These are phyloP conservation scores for Quercus parvula DNA, from an alignment of 306 rosid species.

Conservation along the genomic window DNA sequence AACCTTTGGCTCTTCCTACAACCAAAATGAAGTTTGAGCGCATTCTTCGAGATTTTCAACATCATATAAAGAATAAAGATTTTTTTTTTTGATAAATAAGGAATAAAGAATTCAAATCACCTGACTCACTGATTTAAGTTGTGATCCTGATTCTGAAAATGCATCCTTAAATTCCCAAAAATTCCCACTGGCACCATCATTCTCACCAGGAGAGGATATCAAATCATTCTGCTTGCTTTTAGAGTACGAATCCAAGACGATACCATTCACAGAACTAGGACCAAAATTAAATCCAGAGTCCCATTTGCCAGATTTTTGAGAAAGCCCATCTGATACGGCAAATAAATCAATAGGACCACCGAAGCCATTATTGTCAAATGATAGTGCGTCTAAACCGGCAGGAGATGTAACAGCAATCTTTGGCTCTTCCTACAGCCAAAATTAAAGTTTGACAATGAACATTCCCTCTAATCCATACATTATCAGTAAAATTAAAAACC, in stretches of 20 bases:
- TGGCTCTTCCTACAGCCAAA: conserved; percentile 46
- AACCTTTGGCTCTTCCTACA: conserved; percentile 31
- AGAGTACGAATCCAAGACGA: conserved; percentile 29
- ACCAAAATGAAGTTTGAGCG: neutral
- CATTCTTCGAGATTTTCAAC: conserved; percentile 2
- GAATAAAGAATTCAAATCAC: conserved; percentile 1
- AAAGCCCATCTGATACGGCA: conserved; percentile 25
- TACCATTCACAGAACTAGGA: conserved; percentile 27
- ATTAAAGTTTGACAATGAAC: conserved; percentile 14
- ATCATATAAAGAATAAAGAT: neutral
- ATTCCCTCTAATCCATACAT: conserved; percentile 10
- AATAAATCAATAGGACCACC: conserved; percentile 29
- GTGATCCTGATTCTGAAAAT: conserved; percentile 24
- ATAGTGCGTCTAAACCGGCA: conserved; percentile 17
- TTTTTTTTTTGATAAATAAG: neutral
- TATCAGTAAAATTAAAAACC: conserved; percentile 12
- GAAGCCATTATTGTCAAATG: conserved; percentile 28
- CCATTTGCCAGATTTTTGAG: conserved; percentile 43
- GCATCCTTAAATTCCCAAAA: conserved; percentile 35
- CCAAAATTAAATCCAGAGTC: conserved; percentile 39
- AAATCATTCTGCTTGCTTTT: conserved; percentile 21
- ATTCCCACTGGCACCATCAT: conserved; percentile 23
- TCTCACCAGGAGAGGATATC: conserved; percentile 3
- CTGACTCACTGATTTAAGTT: conserved; percentile 18
- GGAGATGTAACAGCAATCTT: conserved; percentile 29